These are phyloP conservation scores for Tolypocladium guangdongense DNA, from an alignment of 2,329 filamentous ascomycete genomes.

Conservation along the genomic window DNA sequence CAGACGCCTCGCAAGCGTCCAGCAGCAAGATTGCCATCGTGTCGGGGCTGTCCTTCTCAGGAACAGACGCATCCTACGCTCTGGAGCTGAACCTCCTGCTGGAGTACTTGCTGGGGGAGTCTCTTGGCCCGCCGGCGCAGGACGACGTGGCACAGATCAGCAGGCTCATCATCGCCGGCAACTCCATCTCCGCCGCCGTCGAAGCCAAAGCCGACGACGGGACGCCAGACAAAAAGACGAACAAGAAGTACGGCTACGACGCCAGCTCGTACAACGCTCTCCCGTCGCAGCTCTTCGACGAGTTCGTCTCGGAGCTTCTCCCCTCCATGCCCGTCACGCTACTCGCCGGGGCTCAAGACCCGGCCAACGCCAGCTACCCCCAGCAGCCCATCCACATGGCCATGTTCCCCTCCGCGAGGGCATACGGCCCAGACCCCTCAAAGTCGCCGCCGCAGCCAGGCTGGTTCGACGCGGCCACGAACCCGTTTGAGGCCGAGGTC, in stretches of 20 bases:
- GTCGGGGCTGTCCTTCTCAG: constrained; percentile 77
- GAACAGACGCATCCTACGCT: constrained; percentile 58
- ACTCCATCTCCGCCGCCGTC: constrained; percentile 64
- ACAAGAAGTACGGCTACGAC: constrained; percentile 93
- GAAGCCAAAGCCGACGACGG: constrained; percentile 27
- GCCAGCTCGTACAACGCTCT: constrained; percentile 75
- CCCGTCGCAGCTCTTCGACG: constrained; percentile 74
- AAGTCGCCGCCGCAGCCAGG: constrained; percentile 33
- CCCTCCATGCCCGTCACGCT: constrained; percentile 82
- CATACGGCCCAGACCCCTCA: constrained; percentile 47
- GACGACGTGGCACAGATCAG: constrained; percentile 56
- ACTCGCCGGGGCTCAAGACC: constrained; percentile 73
- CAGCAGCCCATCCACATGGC: constrained; percentile 90
- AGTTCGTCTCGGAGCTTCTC: constrained; percentile 69
- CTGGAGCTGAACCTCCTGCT: constrained; percentile 67
- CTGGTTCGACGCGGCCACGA: constrained; percentile 85
- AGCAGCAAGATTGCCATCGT: constrained; percentile 66
- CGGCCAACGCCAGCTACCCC: constrained; percentile 79
- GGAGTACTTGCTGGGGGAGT: constrained; percentile 83
- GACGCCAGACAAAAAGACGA: constrained; percentile 31
- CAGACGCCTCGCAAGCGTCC: constrained; percentile 22
- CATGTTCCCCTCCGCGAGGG: constrained; percentile 70
- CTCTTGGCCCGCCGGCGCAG: constrained; percentile 50
- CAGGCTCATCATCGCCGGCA: constrained; percentile 81
- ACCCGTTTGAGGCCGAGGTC: constrained; percentile 84